phyloP scores from a whole-genome alignment of 345 rosid genomes.

The Salix dunnii region DNA sequence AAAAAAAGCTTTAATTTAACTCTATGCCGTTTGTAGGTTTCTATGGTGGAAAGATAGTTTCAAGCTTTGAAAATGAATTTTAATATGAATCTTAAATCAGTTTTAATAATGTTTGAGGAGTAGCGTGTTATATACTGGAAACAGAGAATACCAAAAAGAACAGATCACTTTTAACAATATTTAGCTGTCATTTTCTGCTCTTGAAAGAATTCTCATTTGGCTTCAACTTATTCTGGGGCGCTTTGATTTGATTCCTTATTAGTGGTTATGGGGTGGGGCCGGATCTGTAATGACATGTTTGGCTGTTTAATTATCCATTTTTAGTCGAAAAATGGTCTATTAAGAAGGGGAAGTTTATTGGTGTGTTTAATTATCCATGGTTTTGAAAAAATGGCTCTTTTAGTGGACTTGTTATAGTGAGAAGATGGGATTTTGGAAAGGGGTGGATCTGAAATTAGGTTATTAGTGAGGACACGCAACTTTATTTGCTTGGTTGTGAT shows the following conservation, averaged over 20 bases:
- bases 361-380: background rate
- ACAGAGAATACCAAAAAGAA: slow-evolving; percentile 37
- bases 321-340: background rate
- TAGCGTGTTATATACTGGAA: background rate
- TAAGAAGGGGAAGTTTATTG: background rate
- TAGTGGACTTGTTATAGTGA: background rate
- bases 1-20: background rate
- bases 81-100: background rate
- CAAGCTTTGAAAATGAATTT: background rate
- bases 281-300: slow-evolving; percentile 13
- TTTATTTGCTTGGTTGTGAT: background rate
- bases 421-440: background rate
- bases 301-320: background rate
- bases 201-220: slow-evolving; percentile 9
- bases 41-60: background rate
- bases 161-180: slow-evolving; percentile 35
- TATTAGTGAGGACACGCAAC: background rate
- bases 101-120: background rate
- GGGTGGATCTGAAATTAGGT: background rate
- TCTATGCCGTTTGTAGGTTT: slow-evolving; percentile 1
- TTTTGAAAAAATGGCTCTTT: background rate
- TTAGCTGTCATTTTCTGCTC: slow-evolving; percentile 38
- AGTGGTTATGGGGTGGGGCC: slow-evolving; percentile 47
- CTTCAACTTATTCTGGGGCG: background rate
- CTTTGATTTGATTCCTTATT: background rate